These are phyloP conservation scores for Hyaloscypha variabilis DNA, from an alignment of 495 filamentous ascomycete genomes.

Conservation along the genomic window DNA sequence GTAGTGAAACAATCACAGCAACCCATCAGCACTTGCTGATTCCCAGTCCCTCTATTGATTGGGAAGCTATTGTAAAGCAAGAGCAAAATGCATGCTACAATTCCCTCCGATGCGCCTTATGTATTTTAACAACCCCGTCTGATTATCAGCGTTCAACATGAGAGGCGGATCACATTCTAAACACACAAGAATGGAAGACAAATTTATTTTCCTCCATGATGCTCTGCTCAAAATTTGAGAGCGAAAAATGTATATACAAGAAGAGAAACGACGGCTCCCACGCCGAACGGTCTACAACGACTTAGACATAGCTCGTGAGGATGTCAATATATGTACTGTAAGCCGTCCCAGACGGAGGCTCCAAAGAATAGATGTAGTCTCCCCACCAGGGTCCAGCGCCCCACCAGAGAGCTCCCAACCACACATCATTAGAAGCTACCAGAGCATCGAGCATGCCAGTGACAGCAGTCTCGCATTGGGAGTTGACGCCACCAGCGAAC, in stretches of 20 bases:
- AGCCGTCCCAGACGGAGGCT: conserved; percentile 16
- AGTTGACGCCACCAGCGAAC: conserved; percentile 70
- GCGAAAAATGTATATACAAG: neutral
- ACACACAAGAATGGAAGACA: neutral
- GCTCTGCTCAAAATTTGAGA: neutral
- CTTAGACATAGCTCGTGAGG: conserved; percentile 17
- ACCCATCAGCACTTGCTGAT: neutral
- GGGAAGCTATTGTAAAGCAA: no score
- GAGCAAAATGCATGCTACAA: no score
- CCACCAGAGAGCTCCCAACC: conserved; percentile 75
- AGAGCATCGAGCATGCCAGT: conserved; percentile 65
- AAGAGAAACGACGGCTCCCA: neutral
- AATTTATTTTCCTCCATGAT: neutral
- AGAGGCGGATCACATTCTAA: no score
- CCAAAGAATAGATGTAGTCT: conserved; percentile 26
- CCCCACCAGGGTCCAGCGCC: conserved; percentile 34
- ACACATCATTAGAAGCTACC: conserved; percentile 64
- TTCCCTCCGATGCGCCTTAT: no score
- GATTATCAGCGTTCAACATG: no score
- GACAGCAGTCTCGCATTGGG: conserved; percentile 63
- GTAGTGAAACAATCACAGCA: neutral
- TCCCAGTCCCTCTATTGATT: neutral
- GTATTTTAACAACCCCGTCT: no score
- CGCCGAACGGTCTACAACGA: neutral
- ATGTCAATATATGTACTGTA: conserved; percentile 20